Evolutionary conservation across 305 asterid genomes (phyloP).

Genomic region (Fraxinus baroniana): DNA sequence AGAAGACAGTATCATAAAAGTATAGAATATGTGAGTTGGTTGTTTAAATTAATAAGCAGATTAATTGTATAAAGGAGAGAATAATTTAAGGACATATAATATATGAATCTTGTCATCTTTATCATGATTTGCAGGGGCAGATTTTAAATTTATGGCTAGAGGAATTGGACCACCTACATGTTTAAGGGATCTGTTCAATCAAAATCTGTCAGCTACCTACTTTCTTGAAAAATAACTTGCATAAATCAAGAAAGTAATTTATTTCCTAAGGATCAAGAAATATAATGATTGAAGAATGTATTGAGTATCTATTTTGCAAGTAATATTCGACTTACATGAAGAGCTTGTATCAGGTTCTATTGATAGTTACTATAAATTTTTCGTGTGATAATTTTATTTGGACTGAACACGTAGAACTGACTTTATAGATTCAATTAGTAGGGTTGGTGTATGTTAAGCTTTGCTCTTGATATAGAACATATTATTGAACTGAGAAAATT

Average conservation of each 20-base stretch:
- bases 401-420: neutral
- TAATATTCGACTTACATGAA: neutral
- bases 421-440: neutral
- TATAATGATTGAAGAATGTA: neutral
- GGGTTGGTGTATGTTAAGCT: neutral
- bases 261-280: neutral
- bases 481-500: neutral
- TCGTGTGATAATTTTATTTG: neutral
- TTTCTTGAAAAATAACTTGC: neutral
- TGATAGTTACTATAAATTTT: neutral
- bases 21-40: neutral
- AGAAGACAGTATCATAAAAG: neutral
- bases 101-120: neutral
- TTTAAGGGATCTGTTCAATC: neutral
- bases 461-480: neutral
- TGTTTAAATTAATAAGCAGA: neutral
- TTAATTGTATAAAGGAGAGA: conserved; percentile 15
- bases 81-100: neutral
- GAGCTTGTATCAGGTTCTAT: neutral
- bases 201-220: neutral
- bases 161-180: neutral
- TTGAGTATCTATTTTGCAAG: neutral
- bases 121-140: neutral
- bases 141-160: neutral
- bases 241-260: neutral